Evolutionary conservation across 2,329 filamentous ascomycete genomes (phyloP).

Genomic region (Paradendryphiella salina): DNA sequence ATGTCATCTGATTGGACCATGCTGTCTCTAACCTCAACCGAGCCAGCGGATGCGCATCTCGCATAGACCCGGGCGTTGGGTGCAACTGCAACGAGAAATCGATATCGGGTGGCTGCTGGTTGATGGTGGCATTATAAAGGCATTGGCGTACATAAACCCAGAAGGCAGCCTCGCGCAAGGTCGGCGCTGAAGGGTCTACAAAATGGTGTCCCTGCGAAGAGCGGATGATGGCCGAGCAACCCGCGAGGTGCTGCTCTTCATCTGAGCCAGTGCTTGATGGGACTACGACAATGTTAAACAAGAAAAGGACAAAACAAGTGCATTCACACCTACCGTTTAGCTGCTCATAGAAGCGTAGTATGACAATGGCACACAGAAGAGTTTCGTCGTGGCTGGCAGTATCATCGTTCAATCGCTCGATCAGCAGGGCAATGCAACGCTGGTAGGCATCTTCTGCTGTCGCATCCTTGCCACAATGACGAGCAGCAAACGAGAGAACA

Average conservation of each 20-base stretch:
- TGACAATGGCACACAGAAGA: constrained; percentile 39
- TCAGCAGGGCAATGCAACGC: constrained; percentile 37
- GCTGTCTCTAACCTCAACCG: constrained; percentile 36
- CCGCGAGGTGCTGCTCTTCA: constrained; percentile 35
- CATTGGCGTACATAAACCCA: constrained; percentile 43
- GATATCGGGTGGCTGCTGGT: constrained; percentile 38
- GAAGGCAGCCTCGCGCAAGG: constrained; percentile 39
- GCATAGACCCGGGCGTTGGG: constrained; percentile 28
- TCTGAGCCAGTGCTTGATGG: constrained; percentile 35
- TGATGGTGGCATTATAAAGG: constrained; percentile 39
- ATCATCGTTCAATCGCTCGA: constrained; percentile 33
- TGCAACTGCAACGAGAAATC: constrained; percentile 35
- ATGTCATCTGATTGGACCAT: constrained; percentile 42
- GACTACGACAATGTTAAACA: constrained; percentile 20
- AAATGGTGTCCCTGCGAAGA: constrained; percentile 33
- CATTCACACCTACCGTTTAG: constrained; percentile 27
- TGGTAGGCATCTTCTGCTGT: constrained; percentile 33
- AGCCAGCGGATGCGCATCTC: constrained; percentile 30
- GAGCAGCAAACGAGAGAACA: constrained; percentile 36
- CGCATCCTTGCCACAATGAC: constrained; percentile 27
- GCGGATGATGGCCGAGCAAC: constrained; percentile 38
- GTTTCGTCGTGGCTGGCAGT: constrained; percentile 35
- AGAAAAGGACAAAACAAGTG: neutral
- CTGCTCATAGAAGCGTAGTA: constrained; percentile 40
- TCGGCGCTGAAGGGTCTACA: constrained; percentile 40